These are phyloP conservation scores for Fusarium floridanum DNA, from an alignment of 2,329 filamentous ascomycete genomes.

Conservation along the genomic window DNA sequence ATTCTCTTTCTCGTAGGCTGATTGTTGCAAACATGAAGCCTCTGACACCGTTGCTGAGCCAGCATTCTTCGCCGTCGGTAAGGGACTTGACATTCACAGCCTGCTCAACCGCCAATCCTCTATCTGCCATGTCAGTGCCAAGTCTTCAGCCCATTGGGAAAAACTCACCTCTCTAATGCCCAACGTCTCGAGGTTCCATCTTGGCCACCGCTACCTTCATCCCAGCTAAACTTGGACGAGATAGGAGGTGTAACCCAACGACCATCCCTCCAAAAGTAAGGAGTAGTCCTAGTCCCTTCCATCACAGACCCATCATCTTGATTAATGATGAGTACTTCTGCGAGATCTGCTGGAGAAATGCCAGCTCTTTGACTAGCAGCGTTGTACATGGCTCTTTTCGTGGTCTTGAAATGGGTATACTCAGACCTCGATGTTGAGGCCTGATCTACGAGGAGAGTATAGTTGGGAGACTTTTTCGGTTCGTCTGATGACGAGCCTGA, in stretches of 20 bases:
- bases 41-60: conserved; percentile 89
- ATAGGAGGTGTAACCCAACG: conserved; percentile 86
- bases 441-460: conserved; percentile 60
- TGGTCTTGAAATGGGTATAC: conserved; percentile 92
- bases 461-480: conserved; percentile 49
- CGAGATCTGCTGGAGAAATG: conserved; percentile 63
- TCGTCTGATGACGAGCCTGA: conserved; percentile 37
- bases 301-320: conserved; percentile 73
- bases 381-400: conserved; percentile 78
- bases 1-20: conserved; percentile 31
- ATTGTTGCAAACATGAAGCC: conserved; percentile 75
- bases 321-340: conserved; percentile 84
- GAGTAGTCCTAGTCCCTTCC: conserved; percentile 86
- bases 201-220: conserved; percentile 78
- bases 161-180: conserved; percentile 75
- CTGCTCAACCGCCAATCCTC: conserved; percentile 74
- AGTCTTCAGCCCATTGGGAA: not conserved
- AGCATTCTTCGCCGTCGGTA: conserved; percentile 80
- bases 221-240: conserved; percentile 52
- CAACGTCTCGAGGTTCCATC: conserved; percentile 85
- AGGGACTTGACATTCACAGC: conserved; percentile 71
- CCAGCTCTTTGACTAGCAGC: conserved; percentile 72
- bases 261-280: conserved; percentile 81
- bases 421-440: conserved; percentile 61
- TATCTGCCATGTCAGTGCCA: conserved; percentile 41